Evolutionary conservation across 2,329 filamentous ascomycete species (phyloP).

Genomic region (Pseudocercospora ulei): DNA sequence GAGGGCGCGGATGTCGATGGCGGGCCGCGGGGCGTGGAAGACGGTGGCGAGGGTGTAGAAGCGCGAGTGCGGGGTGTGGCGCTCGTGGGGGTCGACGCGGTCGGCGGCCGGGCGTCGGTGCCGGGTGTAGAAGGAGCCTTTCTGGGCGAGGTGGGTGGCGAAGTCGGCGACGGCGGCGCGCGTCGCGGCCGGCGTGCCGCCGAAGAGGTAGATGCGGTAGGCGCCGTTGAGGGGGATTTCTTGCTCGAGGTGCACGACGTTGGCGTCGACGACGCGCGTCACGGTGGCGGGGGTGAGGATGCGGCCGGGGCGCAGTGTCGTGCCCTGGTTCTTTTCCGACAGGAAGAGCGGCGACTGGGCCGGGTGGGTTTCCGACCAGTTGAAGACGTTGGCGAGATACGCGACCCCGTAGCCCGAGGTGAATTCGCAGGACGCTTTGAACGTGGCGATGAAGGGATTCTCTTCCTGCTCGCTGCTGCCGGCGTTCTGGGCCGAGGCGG

Average conservation of each 20-base stretch:
- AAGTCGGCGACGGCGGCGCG: constrained; percentile 60
- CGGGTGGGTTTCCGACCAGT: constrained; percentile 67
- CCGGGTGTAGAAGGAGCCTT: constrained; percentile 60
- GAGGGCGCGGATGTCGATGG: constrained; percentile 63
- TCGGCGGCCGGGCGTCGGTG: constrained; percentile 55
- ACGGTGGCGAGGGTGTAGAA: constrained; percentile 74
- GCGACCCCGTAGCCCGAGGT: constrained; percentile 85
- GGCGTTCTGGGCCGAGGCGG: constrained; percentile 49
- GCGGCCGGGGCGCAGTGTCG: constrained; percentile 61
- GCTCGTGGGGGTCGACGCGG: constrained; percentile 63
- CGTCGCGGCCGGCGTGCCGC: constrained; percentile 55
- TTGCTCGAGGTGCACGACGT: constrained; percentile 82
- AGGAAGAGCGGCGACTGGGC: constrained; percentile 62
- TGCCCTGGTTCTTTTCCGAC: constrained; percentile 45
- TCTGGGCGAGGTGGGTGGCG: constrained; percentile 52
- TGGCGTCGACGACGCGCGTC: constrained; percentile 77
- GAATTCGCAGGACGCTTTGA: constrained; percentile 86
- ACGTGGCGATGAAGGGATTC: constrained; percentile 77
- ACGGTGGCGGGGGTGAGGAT: constrained; percentile 71
- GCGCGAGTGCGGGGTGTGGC: constrained; percentile 70
- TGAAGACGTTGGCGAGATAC: constrained; percentile 71
- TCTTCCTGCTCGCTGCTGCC: constrained; percentile 42
- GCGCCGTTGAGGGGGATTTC: constrained; percentile 80
- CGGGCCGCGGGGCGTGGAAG: constrained; percentile 56
- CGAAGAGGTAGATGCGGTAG: constrained; percentile 78